Evolutionary conservation across 257 asterid species (phyloP).

Genomic region (Salvia rosmarinus): DNA sequence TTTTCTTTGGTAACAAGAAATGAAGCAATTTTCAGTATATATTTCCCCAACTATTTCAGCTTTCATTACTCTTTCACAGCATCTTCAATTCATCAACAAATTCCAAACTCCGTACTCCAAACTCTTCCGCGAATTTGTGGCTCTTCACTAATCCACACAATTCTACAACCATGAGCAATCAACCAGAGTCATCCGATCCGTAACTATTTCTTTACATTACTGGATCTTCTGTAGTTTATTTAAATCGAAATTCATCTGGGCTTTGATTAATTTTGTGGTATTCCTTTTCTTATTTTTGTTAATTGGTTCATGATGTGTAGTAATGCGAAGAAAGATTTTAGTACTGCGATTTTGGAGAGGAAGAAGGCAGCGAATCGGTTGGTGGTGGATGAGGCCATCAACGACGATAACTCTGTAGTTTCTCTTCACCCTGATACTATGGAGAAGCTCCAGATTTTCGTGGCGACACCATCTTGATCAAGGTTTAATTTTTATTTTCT

Average conservation of each 20-base stretch:
- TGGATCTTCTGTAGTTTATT: too few species aligned
- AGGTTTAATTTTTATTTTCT: conserved; percentile 44
- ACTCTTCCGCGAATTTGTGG: background rate
- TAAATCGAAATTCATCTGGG: conserved; percentile 10
- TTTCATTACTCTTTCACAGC: conserved; percentile 1
- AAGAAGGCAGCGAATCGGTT: conserved; percentile 76
- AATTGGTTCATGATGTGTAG: conserved; percentile 39
- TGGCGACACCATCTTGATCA: conserved; percentile 78
- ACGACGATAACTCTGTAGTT: conserved; percentile 83
- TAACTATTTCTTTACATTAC: conserved; percentile 35
- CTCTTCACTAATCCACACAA: background rate
- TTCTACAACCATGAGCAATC: conserved; percentile 47
- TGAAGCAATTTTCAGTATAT: conserved; percentile 28
- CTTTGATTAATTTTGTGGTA: background rate
- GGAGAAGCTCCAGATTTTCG: conserved; percentile 88
- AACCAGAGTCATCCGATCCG: conserved; percentile 64
- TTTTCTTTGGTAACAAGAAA: conserved; percentile 69
- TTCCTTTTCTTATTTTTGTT: background rate
- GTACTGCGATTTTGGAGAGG: conserved; percentile 83
- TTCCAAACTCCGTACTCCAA: too few species aligned
- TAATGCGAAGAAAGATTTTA: conserved; percentile 69
- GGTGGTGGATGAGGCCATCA: conserved; percentile 74
- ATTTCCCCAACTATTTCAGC: conserved; percentile 6
- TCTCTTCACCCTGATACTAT: conserved; percentile 73
- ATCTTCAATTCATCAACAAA: conserved; percentile 14